phyloP scores from a whole-genome alignment of 768 basidiomycete species.

The Tremella mesenterica region DNA sequence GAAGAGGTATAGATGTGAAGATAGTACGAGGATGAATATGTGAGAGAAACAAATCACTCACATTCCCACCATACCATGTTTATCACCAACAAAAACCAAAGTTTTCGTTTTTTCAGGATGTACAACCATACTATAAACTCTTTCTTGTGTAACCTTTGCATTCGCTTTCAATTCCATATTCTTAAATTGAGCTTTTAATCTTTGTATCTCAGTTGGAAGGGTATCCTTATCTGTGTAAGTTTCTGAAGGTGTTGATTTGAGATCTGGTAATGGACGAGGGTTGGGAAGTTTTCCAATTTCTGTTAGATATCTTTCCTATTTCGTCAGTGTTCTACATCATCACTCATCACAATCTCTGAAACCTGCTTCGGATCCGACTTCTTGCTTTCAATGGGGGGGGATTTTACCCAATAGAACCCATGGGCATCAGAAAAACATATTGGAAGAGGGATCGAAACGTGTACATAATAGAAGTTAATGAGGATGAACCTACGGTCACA shows the following conservation, averaged over 20 bases:
- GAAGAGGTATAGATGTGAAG: no score
- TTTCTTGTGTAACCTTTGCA: slow-evolving; percentile 43
- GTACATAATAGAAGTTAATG: no score
- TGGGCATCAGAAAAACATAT: no score
- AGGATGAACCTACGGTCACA: no score
- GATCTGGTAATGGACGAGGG: slow-evolving; percentile 10
- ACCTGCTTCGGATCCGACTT: no score
- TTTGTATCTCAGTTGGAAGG: slow-evolving; percentile 2
- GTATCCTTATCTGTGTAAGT: slow-evolving; percentile 12
- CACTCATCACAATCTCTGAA: no score
- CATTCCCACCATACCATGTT: slow-evolving; percentile 43
- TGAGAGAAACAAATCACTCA: slow-evolving; percentile 16
- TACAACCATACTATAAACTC: slow-evolving; percentile 45
- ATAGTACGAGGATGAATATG: no score
- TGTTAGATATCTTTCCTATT: slow-evolving; percentile 17
- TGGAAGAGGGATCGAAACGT: no score
- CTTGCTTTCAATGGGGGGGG: no score
- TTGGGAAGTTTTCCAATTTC: slow-evolving; percentile 3
- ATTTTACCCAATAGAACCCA: no score
- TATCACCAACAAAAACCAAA: slow-evolving; percentile 45
- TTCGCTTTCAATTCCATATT: slow-evolving; percentile 31
- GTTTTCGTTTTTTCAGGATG: slow-evolving; percentile 44
- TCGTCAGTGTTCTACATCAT: not conserved
- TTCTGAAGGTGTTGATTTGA: slow-evolving; percentile 10
- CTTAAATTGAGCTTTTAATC: slow-evolving; percentile 33